Evolutionary conservation across 2,329 filamentous ascomycete species (phyloP).

Genomic region (Fusarium equiseti): DNA sequence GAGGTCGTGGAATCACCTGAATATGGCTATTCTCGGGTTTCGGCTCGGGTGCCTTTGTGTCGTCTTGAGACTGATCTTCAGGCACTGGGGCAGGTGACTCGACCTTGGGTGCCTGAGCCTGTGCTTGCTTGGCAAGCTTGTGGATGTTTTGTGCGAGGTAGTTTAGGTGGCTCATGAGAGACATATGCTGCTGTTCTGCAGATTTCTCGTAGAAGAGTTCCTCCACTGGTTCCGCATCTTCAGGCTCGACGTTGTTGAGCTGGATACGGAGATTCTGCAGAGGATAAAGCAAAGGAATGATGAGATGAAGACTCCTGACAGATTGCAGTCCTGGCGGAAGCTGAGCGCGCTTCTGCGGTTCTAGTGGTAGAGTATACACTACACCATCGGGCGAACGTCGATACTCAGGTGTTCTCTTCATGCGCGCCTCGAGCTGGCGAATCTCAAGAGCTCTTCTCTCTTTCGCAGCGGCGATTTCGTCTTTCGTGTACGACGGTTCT

Average conservation of each 20-base stretch:
- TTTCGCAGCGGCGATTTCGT: conserved; percentile 73
- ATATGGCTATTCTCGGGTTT: conserved; percentile 69
- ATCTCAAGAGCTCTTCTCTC: conserved; percentile 73
- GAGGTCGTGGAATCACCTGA: conserved; percentile 78
- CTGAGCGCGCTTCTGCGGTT: conserved; percentile 70
- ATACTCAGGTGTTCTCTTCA: conserved; percentile 75
- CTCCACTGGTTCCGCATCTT: conserved; percentile 73
- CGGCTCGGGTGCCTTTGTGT: conserved; percentile 1
- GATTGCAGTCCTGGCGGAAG: conserved; percentile 71
- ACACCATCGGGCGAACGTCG: conserved; percentile 77
- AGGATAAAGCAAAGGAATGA: conserved; percentile 79
- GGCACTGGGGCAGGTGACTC: conserved; percentile 27
- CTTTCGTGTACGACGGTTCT: conserved; percentile 65
- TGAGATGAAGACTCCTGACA: conserved; percentile 74
- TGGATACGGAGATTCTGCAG: conserved; percentile 75
- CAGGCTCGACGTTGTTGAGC: conserved; percentile 71
- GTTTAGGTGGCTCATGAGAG: conserved; percentile 80
- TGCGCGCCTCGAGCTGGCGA: conserved; percentile 79
- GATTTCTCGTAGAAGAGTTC: conserved; percentile 72
- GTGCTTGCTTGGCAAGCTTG: conserved; percentile 68
- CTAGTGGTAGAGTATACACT: conserved; percentile 77
- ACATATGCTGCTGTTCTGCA: conserved; percentile 68
- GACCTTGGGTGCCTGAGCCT: conserved; percentile 58
- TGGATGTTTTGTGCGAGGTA: conserved; percentile 79
- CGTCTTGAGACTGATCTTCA: conserved; percentile 10